Evolutionary conservation across 306 rosid species (phyloP), one percentile per base, ranked within the genome.

Genomic region (Gastrolobium bilobum): DNA sequence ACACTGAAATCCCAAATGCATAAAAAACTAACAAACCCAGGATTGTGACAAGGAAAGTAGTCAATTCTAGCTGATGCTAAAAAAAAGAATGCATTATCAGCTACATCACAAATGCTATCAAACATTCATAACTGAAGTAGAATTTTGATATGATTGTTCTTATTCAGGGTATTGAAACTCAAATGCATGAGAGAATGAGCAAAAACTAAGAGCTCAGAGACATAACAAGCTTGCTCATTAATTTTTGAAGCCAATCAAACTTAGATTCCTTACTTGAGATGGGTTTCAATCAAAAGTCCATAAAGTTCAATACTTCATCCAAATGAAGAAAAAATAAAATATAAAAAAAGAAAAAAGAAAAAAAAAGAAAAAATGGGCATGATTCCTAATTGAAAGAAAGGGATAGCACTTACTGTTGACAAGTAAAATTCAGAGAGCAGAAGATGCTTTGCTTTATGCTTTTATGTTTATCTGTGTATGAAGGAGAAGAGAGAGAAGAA

Each of bases 381-480:
- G 74, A 75, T 78, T 82, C 65, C 26, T 4, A 31, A 20, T 42
- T 72, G 71, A 43, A 56, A 87, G 78, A 60, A 67, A 77, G 83
- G 68, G 34, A 79, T 44, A 48, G 71, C 38, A 84, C 84, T 86
- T 64, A 88, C 86, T 66, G 62, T 84, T 53, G 66, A 83, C 9
- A 67, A 60, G 82, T 54, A 34, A 82, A 83, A 53, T 42, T 62
- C 42, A 80, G 73, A 51, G 46, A 35, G 56, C 3, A 79, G 65
- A 72, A 60, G 81, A 91, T 88, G 84, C 94, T 79, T 89, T 82
- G 90, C 96, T 85, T 93, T 77, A 79, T 63, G 34, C 64, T 48
- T 58, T 73, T 15, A 56, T 46, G n/a, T 3, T 68, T 57, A 30
- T 10, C 35, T 43, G 50, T 20, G 14, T 29, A 15, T 6, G 53